Evolutionary conservation across 306 rosid genomes (phyloP), one percentile per base, ranked within the genome.

Genomic region (Glycyrrhiza uralensis): DNA sequence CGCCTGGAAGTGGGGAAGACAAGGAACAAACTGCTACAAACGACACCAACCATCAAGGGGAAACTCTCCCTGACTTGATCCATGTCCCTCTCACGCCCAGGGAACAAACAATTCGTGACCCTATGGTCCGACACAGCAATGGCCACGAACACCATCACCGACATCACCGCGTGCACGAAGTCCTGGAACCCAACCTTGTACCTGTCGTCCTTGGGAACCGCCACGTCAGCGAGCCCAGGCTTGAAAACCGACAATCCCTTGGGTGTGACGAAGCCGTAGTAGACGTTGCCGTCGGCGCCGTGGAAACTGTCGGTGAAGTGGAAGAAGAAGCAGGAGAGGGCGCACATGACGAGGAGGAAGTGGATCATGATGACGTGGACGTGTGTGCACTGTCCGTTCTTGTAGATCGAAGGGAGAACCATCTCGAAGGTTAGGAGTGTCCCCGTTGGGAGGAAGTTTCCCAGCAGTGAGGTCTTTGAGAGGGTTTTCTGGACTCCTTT

Each of bases 401-500:
- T 74, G 79, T 83, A 87, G 63, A 87, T 85, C 0, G 93, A 75
- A 0, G 98, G 96, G 2, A 90, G 96, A 1, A 92, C 85, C 96
- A 88, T 90, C 19, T 92, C 98, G 36, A 90, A 92, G 0, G 96
- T 87, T 0, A 92, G 77, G 19, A 87, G 96, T 5, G 98, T 92
- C 0, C 96, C 96, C 0, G 96, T 90, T 0, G 98, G 98, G 18
- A 92, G 96, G 81, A 90, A 90, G 85, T 92, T 90, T 0, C 84
- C 89, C 0, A 92, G 93, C 69, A 88, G 71, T 1, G 96, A 88
- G 0, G 96, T 84, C 18, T 87, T 88, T 0, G 96, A 87, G 13
- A 90, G 81, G 2, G 91, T 90, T 32, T 92, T 92, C 19, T 92
- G 96, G 44, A 90, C 89, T 0, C 98, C 91, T 42, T 90, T 90